phyloP scores from a whole-genome alignment of 352 stramenopile genomes.

The Aphanomyces stellatus region DNA sequence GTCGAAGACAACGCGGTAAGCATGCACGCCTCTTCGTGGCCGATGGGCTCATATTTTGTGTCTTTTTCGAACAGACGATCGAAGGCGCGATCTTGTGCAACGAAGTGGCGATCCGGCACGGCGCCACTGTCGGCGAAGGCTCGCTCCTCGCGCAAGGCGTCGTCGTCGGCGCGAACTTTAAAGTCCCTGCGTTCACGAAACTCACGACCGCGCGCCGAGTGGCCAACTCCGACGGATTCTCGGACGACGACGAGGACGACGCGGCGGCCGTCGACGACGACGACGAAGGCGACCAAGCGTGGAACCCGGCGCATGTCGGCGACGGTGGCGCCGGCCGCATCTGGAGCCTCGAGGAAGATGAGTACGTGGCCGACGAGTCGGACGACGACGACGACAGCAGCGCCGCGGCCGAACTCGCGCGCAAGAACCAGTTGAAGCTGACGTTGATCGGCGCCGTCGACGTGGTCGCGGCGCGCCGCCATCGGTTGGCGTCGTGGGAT shows the following conservation, averaged over 20 bases:
- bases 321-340: constrained; percentile 54
- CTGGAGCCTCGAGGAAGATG: constrained; percentile 80
- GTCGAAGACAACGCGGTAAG: constrained; percentile 69
- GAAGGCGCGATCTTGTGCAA: constrained; percentile 80
- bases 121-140: constrained; percentile 60
- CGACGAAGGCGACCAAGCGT: constrained; percentile 29
- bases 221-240: constrained; percentile 65
- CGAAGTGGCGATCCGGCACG: constrained; percentile 60
- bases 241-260: constrained; percentile 45
- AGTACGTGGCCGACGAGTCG: constrained; percentile 49
- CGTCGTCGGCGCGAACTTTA: constrained; percentile 67
- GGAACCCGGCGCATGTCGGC: constrained; percentile 62
- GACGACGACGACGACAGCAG: constrained; percentile 41
- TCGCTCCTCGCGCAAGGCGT: constrained; percentile 75
- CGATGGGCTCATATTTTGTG: background rate
- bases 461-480: constrained; percentile 43
- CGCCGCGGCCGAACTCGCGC: constrained; percentile 30
- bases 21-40: constrained; percentile 25
- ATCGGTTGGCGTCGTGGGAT: constrained; percentile 71
- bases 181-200: constrained; percentile 62
- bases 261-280: constrained; percentile 20
- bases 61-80: constrained; percentile 26
- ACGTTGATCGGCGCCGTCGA: constrained; percentile 55
- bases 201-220: constrained; percentile 52
- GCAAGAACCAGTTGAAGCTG: constrained; percentile 53